Percentiles rank a stretch among this genome's conserved stretches.
phyloP scores from a whole-genome alignment of 2,329 filamentous ascomycete genomes.

The Blastomyces silverae region DNA sequence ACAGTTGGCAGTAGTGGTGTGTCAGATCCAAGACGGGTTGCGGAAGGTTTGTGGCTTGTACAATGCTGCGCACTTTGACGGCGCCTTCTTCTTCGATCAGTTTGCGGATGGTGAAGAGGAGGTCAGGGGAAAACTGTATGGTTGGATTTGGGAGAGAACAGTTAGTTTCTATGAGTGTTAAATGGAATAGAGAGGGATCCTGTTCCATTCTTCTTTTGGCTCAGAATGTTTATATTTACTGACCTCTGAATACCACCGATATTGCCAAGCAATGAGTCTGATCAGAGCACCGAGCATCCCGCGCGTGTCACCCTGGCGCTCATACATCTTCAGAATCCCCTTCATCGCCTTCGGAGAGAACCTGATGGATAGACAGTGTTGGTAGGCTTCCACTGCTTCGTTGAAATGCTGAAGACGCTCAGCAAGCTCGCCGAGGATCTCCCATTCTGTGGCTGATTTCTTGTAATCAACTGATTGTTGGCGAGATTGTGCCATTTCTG shows the following conservation, averaged over 20 bases:
- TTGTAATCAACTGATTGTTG: constrained; percentile 93
- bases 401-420: constrained; percentile 87
- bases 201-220: neutral
- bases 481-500: constrained; percentile 91
- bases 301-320: constrained; percentile 69
- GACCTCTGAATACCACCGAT: constrained; percentile 96
- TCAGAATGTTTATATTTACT: constrained; percentile 20
- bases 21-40: constrained; percentile 91
- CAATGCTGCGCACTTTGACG: constrained; percentile 93
- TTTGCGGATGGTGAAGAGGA: constrained; percentile 80
- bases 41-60: constrained; percentile 89
- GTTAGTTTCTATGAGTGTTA: neutral
- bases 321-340: constrained; percentile 73
- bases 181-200: neutral
- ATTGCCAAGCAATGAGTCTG: constrained; percentile 92
- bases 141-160: neutral
- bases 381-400: constrained; percentile 88
- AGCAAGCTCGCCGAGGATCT: constrained; percentile 87
- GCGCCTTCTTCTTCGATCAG: constrained; percentile 97
- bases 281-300: constrained; percentile 82
- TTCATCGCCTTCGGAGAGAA: constrained; percentile 91
- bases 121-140: constrained; percentile 73
- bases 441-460: constrained; percentile 96
- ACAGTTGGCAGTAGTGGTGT: constrained; percentile 91
- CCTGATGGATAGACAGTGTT: constrained; percentile 74